Evolutionary conservation across 495 filamentous ascomycete species (phyloP).

Genomic region (Penicillium roqueforti): DNA sequence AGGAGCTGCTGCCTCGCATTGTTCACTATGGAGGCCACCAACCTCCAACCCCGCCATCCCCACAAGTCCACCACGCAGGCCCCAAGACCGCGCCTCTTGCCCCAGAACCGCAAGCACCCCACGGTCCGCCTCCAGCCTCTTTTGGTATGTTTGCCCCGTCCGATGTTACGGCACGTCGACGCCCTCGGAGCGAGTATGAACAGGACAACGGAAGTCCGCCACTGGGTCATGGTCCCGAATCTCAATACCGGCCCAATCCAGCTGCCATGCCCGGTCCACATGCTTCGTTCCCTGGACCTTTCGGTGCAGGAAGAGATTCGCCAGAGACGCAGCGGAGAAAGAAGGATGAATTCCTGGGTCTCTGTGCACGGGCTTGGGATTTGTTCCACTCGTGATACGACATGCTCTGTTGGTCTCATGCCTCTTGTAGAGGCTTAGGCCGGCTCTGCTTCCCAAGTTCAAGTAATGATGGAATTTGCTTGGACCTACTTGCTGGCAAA

Average conservation of each 20-base stretch:
- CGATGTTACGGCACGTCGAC: slow-evolving; percentile 59
- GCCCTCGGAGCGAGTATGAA: slow-evolving; percentile 84
- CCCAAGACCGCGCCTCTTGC: slow-evolving; percentile 37
- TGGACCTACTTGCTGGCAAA: neutral
- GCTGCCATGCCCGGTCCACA: slow-evolving; percentile 61
- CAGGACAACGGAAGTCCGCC: slow-evolving; percentile 60
- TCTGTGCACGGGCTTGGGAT: slow-evolving; percentile 93
- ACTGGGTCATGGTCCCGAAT: slow-evolving; percentile 40
- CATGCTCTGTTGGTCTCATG: neutral
- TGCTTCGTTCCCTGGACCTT: slow-evolving; percentile 59
- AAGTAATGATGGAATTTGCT: slow-evolving; percentile 10
- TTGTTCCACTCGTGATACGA: slow-evolving; percentile 80
- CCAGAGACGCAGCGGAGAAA: slow-evolving; percentile 82
- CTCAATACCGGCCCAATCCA: slow-evolving; percentile 54
- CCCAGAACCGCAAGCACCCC: slow-evolving; percentile 18
- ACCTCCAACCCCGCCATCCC: slow-evolving; percentile 90
- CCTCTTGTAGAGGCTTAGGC: neutral
- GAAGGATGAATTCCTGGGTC: slow-evolving; percentile 85
- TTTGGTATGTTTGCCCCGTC: slow-evolving; percentile 22
- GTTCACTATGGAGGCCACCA: slow-evolving; percentile 90
- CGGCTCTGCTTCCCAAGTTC: neutral
- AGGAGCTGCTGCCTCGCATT: slow-evolving; percentile 85
- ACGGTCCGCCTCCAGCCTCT: slow-evolving; percentile 24
- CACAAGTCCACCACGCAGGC: slow-evolving; percentile 41
- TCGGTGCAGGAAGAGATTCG: slow-evolving; percentile 73